Evolutionary conservation across 1,284 basidiomycete species (phyloP), one percentile per base, ranked within the genome.

Genomic region (Anthracocystis panici-leucophaei): DNA sequence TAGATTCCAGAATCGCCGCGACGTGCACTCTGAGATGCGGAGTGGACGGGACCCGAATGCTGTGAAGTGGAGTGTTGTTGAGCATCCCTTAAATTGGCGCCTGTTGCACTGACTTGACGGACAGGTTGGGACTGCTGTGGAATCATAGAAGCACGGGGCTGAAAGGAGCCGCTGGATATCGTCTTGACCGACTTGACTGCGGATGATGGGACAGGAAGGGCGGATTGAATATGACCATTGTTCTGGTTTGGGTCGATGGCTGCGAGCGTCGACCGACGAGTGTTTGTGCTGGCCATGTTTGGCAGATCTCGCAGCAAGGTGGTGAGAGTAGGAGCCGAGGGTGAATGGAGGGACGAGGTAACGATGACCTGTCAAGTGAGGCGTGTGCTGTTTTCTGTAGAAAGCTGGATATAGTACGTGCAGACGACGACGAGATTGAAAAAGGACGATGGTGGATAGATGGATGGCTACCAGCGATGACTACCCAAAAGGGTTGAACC

Each of bases 241-340:
- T 73, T 77, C 59, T 76, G 72, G 49, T 81, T 81, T n/a, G 75
- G 56, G 38, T 81, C 79, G 48, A 81, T 67, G 12, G 75, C 75
- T 23, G 75, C 78, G 10, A 81, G 75, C 57, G 78, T 81, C 65
- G 71, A 75, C 6, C 79, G 77, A 52, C 78, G 79, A 49, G 61
- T 62, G 55, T 65, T 60, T n/a, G 65, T 58, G 56, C 58, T 68
- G 40, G 69, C 56, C 75, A 77, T 77, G n/a, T 23, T 27, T 65
- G 38, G 51, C 38, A 49, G 23, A 44, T 10, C 10, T 8, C n/a
- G 11, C 41, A 8, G 14, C 12, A 5, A 33, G 14, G 29, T 56
- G 51, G 44, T 60, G 53, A 48, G 57, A 48, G 10, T 61, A 51
- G 41, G 54, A n/a, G 35, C 23, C 38, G 42, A 29, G 14, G 16